Evolutionary conservation across 495 filamentous ascomycete species (phyloP), one percentile per base, ranked within the genome.

Genomic region (Talaromyces adpressus): DNA sequence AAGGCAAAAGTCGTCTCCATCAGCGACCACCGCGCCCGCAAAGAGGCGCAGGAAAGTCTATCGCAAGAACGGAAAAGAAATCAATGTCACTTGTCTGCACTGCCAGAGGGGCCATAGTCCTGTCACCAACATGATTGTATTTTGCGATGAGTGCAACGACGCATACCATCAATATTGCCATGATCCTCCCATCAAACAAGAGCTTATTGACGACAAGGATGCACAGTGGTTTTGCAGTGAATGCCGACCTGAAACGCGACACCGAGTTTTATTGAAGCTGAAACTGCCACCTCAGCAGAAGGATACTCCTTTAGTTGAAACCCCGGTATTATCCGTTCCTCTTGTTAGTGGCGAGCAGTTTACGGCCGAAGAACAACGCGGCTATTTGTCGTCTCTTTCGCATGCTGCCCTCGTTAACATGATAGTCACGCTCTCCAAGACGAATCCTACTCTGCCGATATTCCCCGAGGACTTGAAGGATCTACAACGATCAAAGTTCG

Each of bases 161-260:
- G 84, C 88, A 16, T 98, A 92, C 85, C 94, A 98, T 72, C 93
- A 96, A 73, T 83, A 84, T 65, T 98, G 94, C 69, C 93, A 97
- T 72, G 85, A 94, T 66, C 92, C 94, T 0, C 82, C 82, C 4
- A 92, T 98, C 66, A 78, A 81, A 7, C 83, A 87, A 63, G 83
- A 90, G 11, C 85, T 90, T 7, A 84, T 96, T 4, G 70, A 77
- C 14, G 78, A 86, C 32, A 78, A 88, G 64, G 86, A 87, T 58
- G 83, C 81, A 61, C 84, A 87, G 64, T 98, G 94, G 93, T 84
- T 86, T 67, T 98, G 94, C 72, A 71, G 71, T 5, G 79, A 82
- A 16, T 98, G 94, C 72, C 81, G 78, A 20, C 76, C 80, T 1
- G 63, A 79, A 6, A 71, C 70, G 27, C 32, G 27, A 23, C 41